Conservation (phyloP, 345 rosid genomes). For the Microcos paniculata region DNA sequence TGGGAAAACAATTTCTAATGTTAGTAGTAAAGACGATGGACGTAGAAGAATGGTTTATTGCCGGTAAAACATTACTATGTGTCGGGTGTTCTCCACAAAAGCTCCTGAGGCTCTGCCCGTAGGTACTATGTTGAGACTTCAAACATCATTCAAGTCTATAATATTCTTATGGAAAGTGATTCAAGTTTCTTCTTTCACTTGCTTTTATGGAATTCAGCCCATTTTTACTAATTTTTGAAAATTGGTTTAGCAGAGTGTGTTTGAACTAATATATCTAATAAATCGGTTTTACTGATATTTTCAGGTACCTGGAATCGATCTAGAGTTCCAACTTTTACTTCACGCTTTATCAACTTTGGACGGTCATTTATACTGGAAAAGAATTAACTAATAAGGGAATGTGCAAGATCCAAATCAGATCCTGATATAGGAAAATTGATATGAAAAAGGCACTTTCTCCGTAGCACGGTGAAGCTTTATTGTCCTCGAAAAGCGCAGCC, state of each 20-base stretch:
- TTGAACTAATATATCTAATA: neutral
- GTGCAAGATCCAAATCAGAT: too few species aligned
- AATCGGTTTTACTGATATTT: neutral
- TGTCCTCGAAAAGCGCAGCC: neutral
- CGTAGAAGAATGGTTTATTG: conserved; percentile 47
- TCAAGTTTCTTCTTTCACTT: neutral
- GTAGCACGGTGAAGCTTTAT: neutral
- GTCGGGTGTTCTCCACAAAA: conserved; percentile 62
- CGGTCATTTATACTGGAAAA: neutral
- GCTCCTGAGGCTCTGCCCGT: conserved; percentile 48
- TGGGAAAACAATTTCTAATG: conserved; percentile 33
- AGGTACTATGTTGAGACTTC: conserved; percentile 43
- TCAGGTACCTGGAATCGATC: too few species aligned
- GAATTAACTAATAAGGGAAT: too few species aligned
- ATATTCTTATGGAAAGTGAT: neutral
- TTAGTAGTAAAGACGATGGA: conserved; percentile 29
- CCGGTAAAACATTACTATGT: conserved; percentile 41
- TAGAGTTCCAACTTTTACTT: too few species aligned
- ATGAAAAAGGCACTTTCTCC: neutral
- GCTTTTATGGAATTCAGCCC: neutral
- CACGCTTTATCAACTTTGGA: too few species aligned
- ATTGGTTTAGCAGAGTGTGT: neutral
- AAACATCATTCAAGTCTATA: neutral
- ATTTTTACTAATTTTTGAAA: neutral
- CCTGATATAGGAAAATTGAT: too few species aligned